Conservation (phyloP, 2,329 filamentous ascomycete species). For the Colletotrichum abscissum region DNA sequence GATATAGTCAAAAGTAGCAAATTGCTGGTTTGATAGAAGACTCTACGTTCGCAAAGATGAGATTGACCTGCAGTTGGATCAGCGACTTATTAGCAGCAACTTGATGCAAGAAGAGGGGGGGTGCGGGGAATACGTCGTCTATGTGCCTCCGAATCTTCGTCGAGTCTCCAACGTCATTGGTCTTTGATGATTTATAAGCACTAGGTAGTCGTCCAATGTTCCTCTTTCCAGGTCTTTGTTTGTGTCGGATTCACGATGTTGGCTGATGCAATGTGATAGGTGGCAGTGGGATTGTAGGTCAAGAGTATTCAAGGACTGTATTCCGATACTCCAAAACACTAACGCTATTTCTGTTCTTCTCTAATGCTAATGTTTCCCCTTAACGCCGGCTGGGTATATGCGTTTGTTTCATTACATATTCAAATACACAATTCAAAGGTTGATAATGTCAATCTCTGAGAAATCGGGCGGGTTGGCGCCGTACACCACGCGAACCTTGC, state of each 20-base stretch:
- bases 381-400: constrained; percentile 35
- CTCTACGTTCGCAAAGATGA: too few relatives aligned
- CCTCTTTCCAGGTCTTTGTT: background rate
- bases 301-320: too few relatives aligned
- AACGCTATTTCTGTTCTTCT: background rate
- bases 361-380: constrained; percentile 11
- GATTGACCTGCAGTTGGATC: background rate
- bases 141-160: constrained; percentile 9
- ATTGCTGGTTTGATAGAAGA: background rate
- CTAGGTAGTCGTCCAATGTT: background rate
- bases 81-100: background rate
- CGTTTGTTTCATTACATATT: constrained; percentile 11
- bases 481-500: constrained; percentile 84
- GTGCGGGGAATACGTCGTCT: constrained; percentile 12
- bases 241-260: background rate
- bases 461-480: constrained; percentile 89
- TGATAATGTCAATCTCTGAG: constrained; percentile 87
- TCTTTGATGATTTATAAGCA: constrained; percentile 31
- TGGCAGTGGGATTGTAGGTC: too few relatives aligned
- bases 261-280: background rate
- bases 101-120: background rate
- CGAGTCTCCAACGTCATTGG: constrained; percentile 27
- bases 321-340: background rate
- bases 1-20: background rate
- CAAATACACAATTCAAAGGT: constrained; percentile 61